These are phyloP conservation scores for Artomyces pyxidatus DNA, from an alignment of 768 basidiomycete genomes.

Conservation along the genomic window DNA sequence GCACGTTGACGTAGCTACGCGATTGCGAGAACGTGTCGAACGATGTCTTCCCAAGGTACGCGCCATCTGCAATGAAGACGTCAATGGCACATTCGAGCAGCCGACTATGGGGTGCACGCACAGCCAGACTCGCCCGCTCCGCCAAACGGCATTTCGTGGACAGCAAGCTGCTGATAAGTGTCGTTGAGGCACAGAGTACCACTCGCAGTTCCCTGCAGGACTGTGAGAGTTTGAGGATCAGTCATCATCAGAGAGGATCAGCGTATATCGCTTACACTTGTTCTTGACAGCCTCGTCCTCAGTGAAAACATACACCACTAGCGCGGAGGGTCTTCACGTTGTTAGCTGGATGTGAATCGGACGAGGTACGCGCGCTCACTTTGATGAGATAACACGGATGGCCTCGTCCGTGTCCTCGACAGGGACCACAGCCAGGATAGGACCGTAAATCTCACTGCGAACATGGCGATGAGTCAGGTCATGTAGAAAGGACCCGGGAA, in stretches of 20 bases:
- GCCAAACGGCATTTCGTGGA: slow-evolving; percentile 17
- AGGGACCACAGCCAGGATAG: slow-evolving; percentile 26
- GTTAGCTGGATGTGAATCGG: neutral
- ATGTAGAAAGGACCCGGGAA: neutral
- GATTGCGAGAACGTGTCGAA: slow-evolving; percentile 39
- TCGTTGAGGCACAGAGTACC: slow-evolving; percentile 25
- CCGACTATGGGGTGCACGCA: slow-evolving; percentile 11
- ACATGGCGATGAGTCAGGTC: neutral
- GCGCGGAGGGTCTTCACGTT: neutral
- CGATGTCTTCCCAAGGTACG: slow-evolving; percentile 17
- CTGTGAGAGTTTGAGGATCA: slow-evolving; percentile 8
- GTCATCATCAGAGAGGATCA: neutral
- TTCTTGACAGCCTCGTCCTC: slow-evolving; percentile 4
- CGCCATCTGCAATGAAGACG: slow-evolving; percentile 16
- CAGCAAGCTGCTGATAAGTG: slow-evolving; percentile 17
- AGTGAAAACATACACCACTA: slow-evolving; percentile 5
- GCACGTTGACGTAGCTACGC: slow-evolving; percentile 44
- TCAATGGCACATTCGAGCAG: too few species aligned
- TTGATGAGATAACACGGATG: slow-evolving; percentile 15
- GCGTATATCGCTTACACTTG: neutral
- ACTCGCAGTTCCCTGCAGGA: slow-evolving; percentile 20
- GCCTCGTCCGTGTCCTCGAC: slow-evolving; percentile 20
- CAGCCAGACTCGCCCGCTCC: slow-evolving; percentile 22
- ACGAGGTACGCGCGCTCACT: neutral
- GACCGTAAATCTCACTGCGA: slow-evolving; percentile 28